Percentiles rank a stretch among this genome's conserved stretches.
Conservation (phyloP, 2,329 filamentous ascomycete species). For the Cucurbitaria berberidis region DNA sequence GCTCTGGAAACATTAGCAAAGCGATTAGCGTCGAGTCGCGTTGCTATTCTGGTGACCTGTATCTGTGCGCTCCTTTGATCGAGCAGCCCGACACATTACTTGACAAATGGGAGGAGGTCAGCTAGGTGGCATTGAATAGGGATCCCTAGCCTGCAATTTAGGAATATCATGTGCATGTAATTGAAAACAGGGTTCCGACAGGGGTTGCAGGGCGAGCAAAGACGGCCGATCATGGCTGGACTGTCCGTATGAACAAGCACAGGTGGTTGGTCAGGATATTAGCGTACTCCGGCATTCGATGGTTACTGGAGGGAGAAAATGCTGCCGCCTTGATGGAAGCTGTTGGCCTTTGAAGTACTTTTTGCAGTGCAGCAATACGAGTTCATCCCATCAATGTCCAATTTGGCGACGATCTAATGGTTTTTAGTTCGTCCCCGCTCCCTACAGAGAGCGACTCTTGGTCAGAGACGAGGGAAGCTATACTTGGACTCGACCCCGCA, state of each 20-base stretch:
- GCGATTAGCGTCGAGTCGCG: too few species aligned
- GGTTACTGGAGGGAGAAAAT: not conserved
- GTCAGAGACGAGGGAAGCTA: not conserved
- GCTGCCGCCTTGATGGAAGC: too few species aligned
- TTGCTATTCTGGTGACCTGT: not conserved
- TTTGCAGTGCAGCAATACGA: too few species aligned
- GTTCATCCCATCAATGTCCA: too few species aligned
- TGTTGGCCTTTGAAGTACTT: too few species aligned
- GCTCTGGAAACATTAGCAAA: too few species aligned
- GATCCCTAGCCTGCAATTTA: not conserved
- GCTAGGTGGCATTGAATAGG: not conserved
- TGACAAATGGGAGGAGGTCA: not conserved
- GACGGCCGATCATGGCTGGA: not conserved
- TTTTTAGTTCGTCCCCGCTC: not conserved
- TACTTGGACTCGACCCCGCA: constrained; percentile 1
- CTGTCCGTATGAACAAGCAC: not conserved
- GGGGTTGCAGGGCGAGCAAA: not conserved
- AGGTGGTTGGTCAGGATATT: not conserved
- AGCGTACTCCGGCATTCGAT: not conserved
- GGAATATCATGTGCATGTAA: not conserved
- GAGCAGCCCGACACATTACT: not conserved
- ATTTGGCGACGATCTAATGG: not conserved
- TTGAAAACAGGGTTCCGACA: not conserved
- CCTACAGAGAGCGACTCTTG: not conserved
- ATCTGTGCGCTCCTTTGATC: not conserved